Percentiles rank a stretch among this genome's conserved stretches.
These are phyloP conservation scores for Debaryomyces fabryi DNA, from an alignment of 1,139 yeast species.

Conservation along the genomic window DNA sequence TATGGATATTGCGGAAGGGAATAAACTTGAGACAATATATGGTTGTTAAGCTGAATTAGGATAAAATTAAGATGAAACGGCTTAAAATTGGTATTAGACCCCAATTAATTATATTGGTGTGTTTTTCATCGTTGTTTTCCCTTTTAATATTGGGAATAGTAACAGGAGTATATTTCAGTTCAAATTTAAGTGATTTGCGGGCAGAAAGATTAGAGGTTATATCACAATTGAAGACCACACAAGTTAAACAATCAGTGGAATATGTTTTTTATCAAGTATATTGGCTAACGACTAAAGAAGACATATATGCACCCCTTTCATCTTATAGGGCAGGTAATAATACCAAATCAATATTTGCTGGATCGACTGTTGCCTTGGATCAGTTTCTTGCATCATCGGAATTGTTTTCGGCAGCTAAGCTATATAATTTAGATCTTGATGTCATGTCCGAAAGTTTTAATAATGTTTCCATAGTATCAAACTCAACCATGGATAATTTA, in stretches of 20 bases:
- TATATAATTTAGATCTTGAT: constrained; percentile 60
- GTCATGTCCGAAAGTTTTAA: constrained; percentile 40
- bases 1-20: background rate
- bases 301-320: constrained; percentile 61
- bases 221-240: constrained; percentile 80
- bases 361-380: constrained; percentile 50
- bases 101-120: constrained; percentile 80
- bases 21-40: background rate
- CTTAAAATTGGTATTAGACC: constrained; percentile 58
- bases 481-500: constrained; percentile 39
- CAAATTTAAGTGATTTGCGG: constrained; percentile 61
- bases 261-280: constrained; percentile 68
- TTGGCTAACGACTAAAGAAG: constrained; percentile 66
- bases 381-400: constrained; percentile 67
- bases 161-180: constrained; percentile 77
- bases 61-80: constrained; percentile 31
- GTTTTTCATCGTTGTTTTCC: constrained; percentile 75
- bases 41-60: background rate
- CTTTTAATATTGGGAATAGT: constrained; percentile 74
- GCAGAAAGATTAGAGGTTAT: constrained; percentile 75
- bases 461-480: constrained; percentile 32
- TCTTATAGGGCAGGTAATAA: constrained; percentile 72
- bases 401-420: constrained; percentile 62
- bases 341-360: constrained; percentile 43
- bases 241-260: constrained; percentile 68